These are phyloP conservation scores for Mucor indicus DNA, from an alignment of 371 early-diverging fungal genomes.

Conservation along the genomic window DNA sequence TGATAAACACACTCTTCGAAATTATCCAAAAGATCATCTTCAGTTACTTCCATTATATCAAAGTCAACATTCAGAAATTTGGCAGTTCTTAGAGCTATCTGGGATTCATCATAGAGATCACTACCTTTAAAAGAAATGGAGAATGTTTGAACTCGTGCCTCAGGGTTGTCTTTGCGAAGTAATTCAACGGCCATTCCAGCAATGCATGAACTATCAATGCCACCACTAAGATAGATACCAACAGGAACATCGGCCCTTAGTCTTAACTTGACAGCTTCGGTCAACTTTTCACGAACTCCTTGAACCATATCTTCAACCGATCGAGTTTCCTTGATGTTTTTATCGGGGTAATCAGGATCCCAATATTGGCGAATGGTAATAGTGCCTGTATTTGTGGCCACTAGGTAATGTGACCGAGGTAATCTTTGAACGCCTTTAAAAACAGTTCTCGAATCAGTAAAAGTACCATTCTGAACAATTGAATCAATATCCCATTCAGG, in stretches of 20 bases:
- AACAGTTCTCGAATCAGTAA: constrained; percentile 11
- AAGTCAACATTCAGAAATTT: constrained; percentile 10
- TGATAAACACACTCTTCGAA: constrained; percentile 24
- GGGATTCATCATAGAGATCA: constrained; percentile 14
- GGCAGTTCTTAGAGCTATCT: constrained; percentile 21
- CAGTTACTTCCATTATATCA: constrained; percentile 11
- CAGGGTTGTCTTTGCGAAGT: constrained; percentile 14
- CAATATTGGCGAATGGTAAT: constrained; percentile 14
- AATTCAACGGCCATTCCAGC: constrained; percentile 14
- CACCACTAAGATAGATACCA: constrained; percentile 24
- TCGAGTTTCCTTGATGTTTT: constrained; percentile 13
- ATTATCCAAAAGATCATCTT: not conserved
- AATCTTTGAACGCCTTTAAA: constrained; percentile 22
- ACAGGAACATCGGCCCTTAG: constrained; percentile 22
- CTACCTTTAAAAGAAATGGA: constrained; percentile 17
- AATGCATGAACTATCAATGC: constrained; percentile 22
- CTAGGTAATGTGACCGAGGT: constrained; percentile 18
- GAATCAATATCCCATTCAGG: constrained; percentile 24
- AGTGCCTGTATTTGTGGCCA: constrained; percentile 3
- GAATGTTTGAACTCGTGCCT: constrained; percentile 16
- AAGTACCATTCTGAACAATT: constrained; percentile 8
- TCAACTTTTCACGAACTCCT: constrained; percentile 19
- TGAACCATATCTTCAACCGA: constrained; percentile 23
- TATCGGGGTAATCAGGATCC: constrained; percentile 27
- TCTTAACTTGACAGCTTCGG: constrained; percentile 17